A percentile compares a stretch with the other conserved stretches of the same genome.
These are phyloP conservation scores for Aschersonia sp. DNA, from an alignment of 2,329 filamentous ascomycete genomes.

Conservation along the genomic window DNA sequence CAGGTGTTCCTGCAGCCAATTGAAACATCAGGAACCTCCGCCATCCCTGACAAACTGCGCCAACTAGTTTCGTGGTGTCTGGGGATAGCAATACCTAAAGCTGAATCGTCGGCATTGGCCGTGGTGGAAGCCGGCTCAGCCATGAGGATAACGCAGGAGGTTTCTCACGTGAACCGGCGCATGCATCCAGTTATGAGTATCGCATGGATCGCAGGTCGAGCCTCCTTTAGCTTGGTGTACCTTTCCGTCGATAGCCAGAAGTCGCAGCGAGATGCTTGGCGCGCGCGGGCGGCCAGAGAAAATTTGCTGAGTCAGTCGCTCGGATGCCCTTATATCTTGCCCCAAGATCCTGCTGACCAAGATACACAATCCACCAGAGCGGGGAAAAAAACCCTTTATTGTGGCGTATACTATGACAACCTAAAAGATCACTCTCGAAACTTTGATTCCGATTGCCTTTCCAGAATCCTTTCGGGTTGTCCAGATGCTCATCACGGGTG, in stretches of 20 bases:
- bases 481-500: no score
- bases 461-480: no score
- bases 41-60: no score
- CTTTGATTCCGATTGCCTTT: no score
- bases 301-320: conserved; percentile 26
- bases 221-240: not conserved
- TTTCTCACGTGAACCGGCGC: conserved; percentile 8
- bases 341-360: conserved; percentile 18
- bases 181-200: conserved; percentile 6
- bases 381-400: no score
- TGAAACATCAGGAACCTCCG: no score
- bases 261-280: conserved; percentile 8
- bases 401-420: no score
- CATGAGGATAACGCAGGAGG: conserved; percentile 16
- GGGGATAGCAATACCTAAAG: conserved; percentile 14
- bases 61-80: no score
- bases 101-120: conserved; percentile 17
- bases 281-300: conserved; percentile 18
- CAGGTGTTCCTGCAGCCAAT: no score
- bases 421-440: no score
- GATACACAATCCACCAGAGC: conserved; percentile 20
- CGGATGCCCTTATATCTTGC: conserved; percentile 25
- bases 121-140: conserved; percentile 24
- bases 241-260: not conserved
- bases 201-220: not conserved